These are phyloP conservation scores for Phytophthora citricola DNA, from an alignment of 352 stramenopile species.

Conservation along the genomic window DNA sequence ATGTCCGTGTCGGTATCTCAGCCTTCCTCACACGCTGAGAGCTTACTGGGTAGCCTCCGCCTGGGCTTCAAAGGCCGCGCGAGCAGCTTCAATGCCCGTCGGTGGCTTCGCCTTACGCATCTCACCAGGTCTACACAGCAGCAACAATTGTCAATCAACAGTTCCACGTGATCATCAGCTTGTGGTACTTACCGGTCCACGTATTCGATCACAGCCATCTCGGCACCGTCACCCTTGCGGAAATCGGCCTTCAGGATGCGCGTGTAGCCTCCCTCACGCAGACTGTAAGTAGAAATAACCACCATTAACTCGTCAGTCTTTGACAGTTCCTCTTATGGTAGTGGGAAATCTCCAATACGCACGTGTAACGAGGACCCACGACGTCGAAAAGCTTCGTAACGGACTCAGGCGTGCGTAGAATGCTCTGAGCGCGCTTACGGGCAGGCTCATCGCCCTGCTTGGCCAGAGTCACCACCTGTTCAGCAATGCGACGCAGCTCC, in stretches of 20 bases:
- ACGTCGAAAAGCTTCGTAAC: conserved; percentile 98
- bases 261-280: conserved; percentile 95
- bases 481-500: conserved; percentile 93
- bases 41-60: conserved; percentile 24
- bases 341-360: conserved; percentile 32
- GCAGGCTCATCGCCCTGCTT: conserved; percentile 92
- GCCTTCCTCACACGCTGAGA: conserved; percentile 16
- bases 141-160: neutral
- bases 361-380: conserved; percentile 95
- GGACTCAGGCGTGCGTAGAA: conserved; percentile 91
- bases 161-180: too few relatives aligned
- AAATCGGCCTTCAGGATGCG: conserved; percentile 95
- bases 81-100: conserved; percentile 61
- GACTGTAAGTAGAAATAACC: conserved; percentile 19
- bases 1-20: conserved; percentile 12
- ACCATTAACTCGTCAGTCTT: conserved; percentile 16
- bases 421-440: conserved; percentile 79
- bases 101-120: conserved; percentile 82
- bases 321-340: neutral
- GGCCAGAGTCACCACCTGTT: conserved; percentile 95
- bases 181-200: conserved; percentile 86
- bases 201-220: conserved; percentile 99
- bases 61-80: conserved; percentile 54
- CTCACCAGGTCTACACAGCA: conserved; percentile 69
- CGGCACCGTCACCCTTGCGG: conserved; percentile 93